Evolutionary conservation across 768 basidiomycete genomes (phyloP), one percentile per base, ranked within the genome.

Genomic region (Russula ochroleuca): DNA sequence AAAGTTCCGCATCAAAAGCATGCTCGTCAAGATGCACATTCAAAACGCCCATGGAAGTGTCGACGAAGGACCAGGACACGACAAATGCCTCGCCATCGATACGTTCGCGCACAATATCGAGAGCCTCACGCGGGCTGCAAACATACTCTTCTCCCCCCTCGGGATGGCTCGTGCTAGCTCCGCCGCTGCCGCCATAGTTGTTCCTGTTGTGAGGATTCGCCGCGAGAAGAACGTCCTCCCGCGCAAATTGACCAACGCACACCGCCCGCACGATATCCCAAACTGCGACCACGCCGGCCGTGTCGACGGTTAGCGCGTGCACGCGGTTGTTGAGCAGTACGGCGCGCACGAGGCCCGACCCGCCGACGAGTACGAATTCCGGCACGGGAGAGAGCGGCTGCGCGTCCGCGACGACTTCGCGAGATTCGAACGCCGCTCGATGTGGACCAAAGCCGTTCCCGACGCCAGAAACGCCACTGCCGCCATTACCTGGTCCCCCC

Each of bases 41-140:
- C 64, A 99, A 78, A 25, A 92, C 83, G 8, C 96, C 96, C 9
- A 88, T 86, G 73, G 91, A 89, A 5, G 94, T 96, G 74, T 98
- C 96, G 31, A 91, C 87, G 17, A 81, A 82, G 43, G 90, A 88
- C 96, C 96, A 99, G 14, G 86, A 77, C 28, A 85, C 78, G 10
- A 92, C 85, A 33, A 91, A 87, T 0, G 90, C 92, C 72, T 98
- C 94, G 33, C 96, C 95, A 71, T 99, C 97, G n/a, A 98, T 90
- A 43, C 91, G 78, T 70, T 93, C 92, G 62, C 88, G 80, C 21
- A 98, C 92, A 47, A 84, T 81, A 73, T 98, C 96, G 57, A 99
- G 76, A 5, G 88, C 86, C 70, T 96, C 94, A 50, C 89, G 74
- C 9, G 91, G 90, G 69, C 88, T 90, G 54, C 80, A 77, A 58